Base-by-base conservation (phyloP, 73 alveolate species). In the Paramecium octaurelia region DNA sequence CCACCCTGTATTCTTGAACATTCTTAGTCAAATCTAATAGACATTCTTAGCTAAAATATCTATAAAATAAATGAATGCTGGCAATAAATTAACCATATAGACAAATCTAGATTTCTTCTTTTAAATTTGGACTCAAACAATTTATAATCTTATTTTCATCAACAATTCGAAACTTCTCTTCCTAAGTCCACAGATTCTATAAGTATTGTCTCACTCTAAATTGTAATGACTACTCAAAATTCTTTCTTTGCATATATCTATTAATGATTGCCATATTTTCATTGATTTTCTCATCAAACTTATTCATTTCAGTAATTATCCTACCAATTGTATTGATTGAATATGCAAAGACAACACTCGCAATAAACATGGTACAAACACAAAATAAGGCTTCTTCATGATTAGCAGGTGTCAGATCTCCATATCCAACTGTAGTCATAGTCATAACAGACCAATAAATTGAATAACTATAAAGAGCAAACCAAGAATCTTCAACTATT, bases 371-470 rank as follows among this genome's bases (percentile, higher is more conserved):
- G 1, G 94, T 89, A 38, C 84, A 35, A 10, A 89, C 88, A 24
- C 89, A 46, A 89, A 89, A 89, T 23, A 71, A 54, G 4, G 88
- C 88, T 71, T 89, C 94, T 11, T 16, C 38, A 20, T 36, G 71
- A 50, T 89, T 89, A 14, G 71, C 36, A 18, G 94, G 94, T 7
- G 94, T 70, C 12, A 89, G 43, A 46, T 89, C 94, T 16, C 94
- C 94, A 73, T 89, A 89, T 35, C 94, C 94, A 0, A 89, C 94
- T 71, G 94, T 89, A 14, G 88, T 89, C 94, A 89, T 89, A 1
- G 94, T 89, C 58, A 89, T 83, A 6, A 83, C 86, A 14, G 88
- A 46, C 73, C 76, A 89, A 89, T 89, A 89, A 42, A 89, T 70
- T 10, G 94, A 89, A 27, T 70, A 89, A 89, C 64, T 70, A 71